Evolutionary conservation across 192 early-diverging fungal species (phyloP).

Genomic region (Mortierella hygrophila): DNA sequence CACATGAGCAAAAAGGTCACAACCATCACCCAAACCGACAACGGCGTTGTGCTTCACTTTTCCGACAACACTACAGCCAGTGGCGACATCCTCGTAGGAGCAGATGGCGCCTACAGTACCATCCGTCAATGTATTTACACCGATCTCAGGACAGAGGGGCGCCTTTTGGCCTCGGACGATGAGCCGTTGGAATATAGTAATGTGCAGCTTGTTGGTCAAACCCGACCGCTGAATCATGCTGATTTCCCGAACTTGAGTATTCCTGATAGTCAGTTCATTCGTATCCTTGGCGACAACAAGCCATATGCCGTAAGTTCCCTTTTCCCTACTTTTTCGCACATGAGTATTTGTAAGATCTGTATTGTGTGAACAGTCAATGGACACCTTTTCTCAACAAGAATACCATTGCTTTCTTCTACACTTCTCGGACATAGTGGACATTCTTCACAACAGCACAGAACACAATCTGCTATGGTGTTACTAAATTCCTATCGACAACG

Average conservation of each 20-base stretch:
- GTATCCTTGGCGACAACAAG: constrained; percentile 7
- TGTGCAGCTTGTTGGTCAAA: constrained; percentile 20
- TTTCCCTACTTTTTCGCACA: neutral
- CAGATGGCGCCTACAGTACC: constrained; percentile 38
- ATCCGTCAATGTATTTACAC: constrained; percentile 23
- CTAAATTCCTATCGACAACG: neutral
- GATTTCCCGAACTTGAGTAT: constrained; percentile 1
- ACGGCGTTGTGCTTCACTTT: constrained; percentile 24
- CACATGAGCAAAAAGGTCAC: constrained; percentile 27
- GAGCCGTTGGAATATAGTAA: neutral
- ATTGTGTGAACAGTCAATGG: too few relatives aligned
- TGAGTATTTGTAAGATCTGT: neutral
- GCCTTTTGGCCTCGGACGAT: neutral
- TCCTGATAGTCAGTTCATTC: neutral
- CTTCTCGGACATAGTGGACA: neutral
- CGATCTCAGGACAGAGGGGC: neutral
- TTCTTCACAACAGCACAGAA: constrained; percentile 3
- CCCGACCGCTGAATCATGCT: neutral
- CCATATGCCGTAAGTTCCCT: constrained; percentile 5
- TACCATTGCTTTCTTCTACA: neutral
- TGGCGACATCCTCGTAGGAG: constrained; percentile 46
- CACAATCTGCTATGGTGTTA: constrained; percentile 22
- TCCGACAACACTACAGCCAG: constrained; percentile 4
- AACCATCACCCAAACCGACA: neutral
- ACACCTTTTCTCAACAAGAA: too few relatives aligned